phyloP scores from a whole-genome alignment of 768 basidiomycete genomes.

The Megacollybia marginata region DNA sequence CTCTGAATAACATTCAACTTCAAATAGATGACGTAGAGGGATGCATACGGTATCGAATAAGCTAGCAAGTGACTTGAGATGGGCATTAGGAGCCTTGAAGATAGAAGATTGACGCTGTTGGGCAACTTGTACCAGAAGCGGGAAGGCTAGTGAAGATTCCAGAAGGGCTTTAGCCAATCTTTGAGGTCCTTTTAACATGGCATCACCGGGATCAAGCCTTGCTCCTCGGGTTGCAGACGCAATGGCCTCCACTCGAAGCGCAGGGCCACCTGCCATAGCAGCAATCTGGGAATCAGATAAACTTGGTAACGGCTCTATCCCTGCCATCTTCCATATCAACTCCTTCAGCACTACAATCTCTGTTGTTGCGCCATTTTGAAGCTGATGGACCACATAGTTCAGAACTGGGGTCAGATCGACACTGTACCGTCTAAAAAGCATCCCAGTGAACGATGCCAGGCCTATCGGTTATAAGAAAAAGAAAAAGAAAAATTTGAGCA shows the following conservation, averaged over 20 bases:
- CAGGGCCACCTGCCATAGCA: constrained; percentile 88
- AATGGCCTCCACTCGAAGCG: constrained; percentile 80
- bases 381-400: constrained; percentile 87
- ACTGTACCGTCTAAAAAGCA: constrained; percentile 82
- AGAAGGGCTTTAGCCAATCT: constrained; percentile 59
- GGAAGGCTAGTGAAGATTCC: constrained; percentile 72
- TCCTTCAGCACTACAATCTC: constrained; percentile 91
- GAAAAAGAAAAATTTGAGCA: constrained; percentile 22
- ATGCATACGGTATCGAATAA: constrained; percentile 81
- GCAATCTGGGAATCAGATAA: constrained; percentile 82
- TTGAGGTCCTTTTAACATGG: constrained; percentile 55
- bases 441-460: constrained; percentile 88
- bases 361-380: constrained; percentile 73
- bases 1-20: constrained; percentile 42
- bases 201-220: constrained; percentile 59
- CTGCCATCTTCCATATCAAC: constrained; percentile 92
- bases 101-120: constrained; percentile 87
- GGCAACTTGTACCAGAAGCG: constrained; percentile 86
- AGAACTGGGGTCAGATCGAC: constrained; percentile 80
- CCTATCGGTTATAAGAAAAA: constrained; percentile 37
- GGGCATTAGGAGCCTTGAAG: constrained; percentile 62
- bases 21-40: constrained; percentile 6
- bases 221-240: constrained; percentile 76
- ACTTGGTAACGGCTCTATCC: constrained; percentile 85
- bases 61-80: constrained; percentile 80